Conservation (phyloP, 352 stramenopile genomes). For the Phytophthora ramorum region DNA sequence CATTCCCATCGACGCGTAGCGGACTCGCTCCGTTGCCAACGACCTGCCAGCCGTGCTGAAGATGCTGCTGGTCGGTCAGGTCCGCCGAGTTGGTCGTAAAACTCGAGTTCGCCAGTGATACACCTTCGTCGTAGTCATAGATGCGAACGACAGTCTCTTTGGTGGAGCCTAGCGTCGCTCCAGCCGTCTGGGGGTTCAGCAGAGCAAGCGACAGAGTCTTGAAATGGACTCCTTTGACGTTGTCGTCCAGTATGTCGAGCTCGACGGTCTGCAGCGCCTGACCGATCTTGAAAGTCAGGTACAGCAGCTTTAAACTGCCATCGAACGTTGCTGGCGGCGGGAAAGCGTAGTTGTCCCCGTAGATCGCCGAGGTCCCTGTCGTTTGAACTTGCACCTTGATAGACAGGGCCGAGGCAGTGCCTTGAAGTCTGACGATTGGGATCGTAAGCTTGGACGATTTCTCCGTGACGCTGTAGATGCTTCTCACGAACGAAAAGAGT, state of each 20-base stretch:
- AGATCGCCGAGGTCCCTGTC: constrained; percentile 39
- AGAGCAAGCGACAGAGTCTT: constrained; percentile 57
- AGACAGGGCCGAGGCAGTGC: constrained; percentile 45
- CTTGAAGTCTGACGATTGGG: constrained; percentile 62
- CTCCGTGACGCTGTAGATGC: constrained; percentile 67
- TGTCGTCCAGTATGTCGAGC: constrained; percentile 59
- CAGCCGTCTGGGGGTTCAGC: constrained; percentile 28
- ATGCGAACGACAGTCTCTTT: constrained; percentile 51
- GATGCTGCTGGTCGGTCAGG: constrained; percentile 14
- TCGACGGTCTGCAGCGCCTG: constrained; percentile 50
- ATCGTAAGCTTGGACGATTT: constrained; percentile 50
- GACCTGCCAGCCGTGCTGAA: constrained; percentile 53
- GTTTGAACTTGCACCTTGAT: constrained; percentile 51
- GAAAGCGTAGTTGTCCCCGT: constrained; percentile 50
- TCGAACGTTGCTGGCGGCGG: constrained; percentile 31
- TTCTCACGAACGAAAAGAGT: constrained; percentile 65
- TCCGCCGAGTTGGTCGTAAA: constrained; percentile 34
- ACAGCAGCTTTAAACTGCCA: constrained; percentile 30
- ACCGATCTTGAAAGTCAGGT: constrained; percentile 66
- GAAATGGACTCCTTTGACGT: constrained; percentile 53
- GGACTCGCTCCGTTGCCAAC: constrained; percentile 55
- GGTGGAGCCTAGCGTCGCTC: constrained; percentile 41
- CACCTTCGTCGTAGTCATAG: constrained; percentile 68
- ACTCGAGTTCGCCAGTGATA: constrained; percentile 25
- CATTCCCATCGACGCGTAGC: constrained; percentile 59